Base-by-base conservation (phyloP, 1,284 basidiomycete genomes). In the Meripilus lineatus region DNA sequence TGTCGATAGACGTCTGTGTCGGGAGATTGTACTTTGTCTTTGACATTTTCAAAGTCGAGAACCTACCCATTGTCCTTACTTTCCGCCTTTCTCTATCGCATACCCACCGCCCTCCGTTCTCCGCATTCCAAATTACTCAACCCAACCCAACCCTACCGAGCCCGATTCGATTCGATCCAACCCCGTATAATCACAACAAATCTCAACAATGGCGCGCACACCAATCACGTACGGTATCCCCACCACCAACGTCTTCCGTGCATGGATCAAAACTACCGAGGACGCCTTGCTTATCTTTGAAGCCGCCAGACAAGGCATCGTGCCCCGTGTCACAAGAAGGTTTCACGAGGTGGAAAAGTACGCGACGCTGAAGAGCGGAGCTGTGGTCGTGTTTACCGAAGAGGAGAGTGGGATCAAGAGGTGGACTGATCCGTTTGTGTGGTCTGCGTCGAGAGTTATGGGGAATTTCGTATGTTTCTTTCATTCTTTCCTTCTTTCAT, bases 221-320 rank as follows among this genome's bases (percentile, higher is more conserved):
- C n/a, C n/a, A n/a, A n/a, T n/a, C n/a, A n/a, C n/a, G n/a, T n/a
- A n/a, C n/a, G n/a, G n/a, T n/a, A n/a, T n/a, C n/a, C n/a, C n/a
- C n/a, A n/a, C n/a, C n/a, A n/a, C n/a, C n/a, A 32, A 51, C 18
- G 46, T 55, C 38, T 71, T 71, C 51, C 56, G 64, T 33, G 70
- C 68, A 8, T 74, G 71, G 62, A 71, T 78, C 50, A 71, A 74
- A 50, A 72, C 70, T 14, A 78, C 76, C 0, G 68, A 69, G 47
- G 78, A 81, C 55, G 75, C 77, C 2, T 59, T 81, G 18, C 66
- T 81, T 44, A 64, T 81, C 39, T 76, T 81, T 44, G 77, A 79
- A 50, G 75, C 73, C 1, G 73, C 74, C 18, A 63, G 70, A 28
- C 59, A 69, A 15, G 74, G 74, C 13, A 62, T 70, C 51, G 68